Conservation (phyloP, 768 basidiomycete genomes). For the Pholiota microspora region DNA sequence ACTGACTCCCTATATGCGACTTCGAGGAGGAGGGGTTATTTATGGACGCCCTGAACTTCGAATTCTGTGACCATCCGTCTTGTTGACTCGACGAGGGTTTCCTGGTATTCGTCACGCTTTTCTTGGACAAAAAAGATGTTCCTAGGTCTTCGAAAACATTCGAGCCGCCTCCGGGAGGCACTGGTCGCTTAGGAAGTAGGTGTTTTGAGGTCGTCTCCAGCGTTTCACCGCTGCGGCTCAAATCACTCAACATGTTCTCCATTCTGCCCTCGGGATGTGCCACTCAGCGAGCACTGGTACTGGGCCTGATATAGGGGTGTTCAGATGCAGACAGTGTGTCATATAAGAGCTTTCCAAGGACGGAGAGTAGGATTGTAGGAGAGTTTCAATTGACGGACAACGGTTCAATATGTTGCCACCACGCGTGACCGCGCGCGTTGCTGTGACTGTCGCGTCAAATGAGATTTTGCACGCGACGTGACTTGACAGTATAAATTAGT, state of each 20-base stretch:
- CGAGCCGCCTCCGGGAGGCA: not conserved
- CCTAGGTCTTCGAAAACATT: not conserved
- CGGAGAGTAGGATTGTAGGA: not conserved
- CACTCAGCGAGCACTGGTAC: not conserved
- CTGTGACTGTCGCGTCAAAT: conserved; percentile 15
- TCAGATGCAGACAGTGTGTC: not conserved
- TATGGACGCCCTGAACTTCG: not conserved
- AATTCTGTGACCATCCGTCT: not conserved
- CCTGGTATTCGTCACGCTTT: not conserved
- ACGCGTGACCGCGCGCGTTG: conserved; percentile 11
- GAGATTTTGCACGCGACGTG: no score
- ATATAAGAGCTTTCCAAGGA: not conserved
- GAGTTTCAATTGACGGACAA: not conserved
- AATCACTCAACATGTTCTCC: not conserved
- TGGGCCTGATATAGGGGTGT: not conserved
- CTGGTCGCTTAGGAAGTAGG: not conserved
- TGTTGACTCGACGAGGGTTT: not conserved
- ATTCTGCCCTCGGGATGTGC: not conserved
- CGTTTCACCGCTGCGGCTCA: not conserved
- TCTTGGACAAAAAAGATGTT: not conserved
- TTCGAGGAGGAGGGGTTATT: not conserved
- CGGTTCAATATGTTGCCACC: not conserved
- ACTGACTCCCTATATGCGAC: not conserved
- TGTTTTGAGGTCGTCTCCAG: not conserved
- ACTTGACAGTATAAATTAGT: no score